Base-by-base conservation (phyloP, 805 yeast species). In the Candida dajiaensis region DNA sequence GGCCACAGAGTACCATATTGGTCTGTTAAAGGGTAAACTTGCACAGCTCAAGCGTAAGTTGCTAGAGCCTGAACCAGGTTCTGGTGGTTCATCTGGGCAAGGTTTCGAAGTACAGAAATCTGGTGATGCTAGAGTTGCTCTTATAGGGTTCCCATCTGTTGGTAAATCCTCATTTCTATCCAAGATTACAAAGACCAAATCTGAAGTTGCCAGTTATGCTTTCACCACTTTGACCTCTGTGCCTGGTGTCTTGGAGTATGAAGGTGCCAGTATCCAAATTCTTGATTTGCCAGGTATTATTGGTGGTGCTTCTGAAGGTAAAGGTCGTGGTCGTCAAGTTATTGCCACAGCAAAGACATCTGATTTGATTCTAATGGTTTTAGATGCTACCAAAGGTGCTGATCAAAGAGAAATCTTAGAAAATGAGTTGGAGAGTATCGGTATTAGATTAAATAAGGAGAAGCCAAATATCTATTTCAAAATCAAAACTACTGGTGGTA, bases 221-320 rank as follows among this genome's bases (percentile, higher is more conserved):
- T 92, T 92, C 74, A 92, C 99, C 8, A 92, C 99, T 0, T 76
- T 92, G 64, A 92, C 99, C 0, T 89, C 97, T 0, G 97, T 92
- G 19, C 97, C 98, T 0, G 97, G 98, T 41, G 95, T 94, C 12
- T 71, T 92, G 56, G 92, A 89, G 62, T 89, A 92, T 62, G 89
- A 89, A 62, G 98, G 98, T 35, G 97, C 98, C 0, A 97, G 90
- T 61, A 89, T 92, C 51, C 99, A 92, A 69, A 83, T 94, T 54
- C 92, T 92, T n/a, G 99, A 92, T 75, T 70, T 92, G 44, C 99
- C 99, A 1, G 99, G 99, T 65, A 92, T 92, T 56, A 92, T 92
- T 48, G 88, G 87, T 63, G 98, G 98, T 39, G 98, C 98, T 4
- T 76, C 95, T 31, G 96, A 88, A 62, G 98, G 98, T 59, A 90